Conservation (phyloP, 345 rosid species). For the Euphorbia peplus region DNA sequence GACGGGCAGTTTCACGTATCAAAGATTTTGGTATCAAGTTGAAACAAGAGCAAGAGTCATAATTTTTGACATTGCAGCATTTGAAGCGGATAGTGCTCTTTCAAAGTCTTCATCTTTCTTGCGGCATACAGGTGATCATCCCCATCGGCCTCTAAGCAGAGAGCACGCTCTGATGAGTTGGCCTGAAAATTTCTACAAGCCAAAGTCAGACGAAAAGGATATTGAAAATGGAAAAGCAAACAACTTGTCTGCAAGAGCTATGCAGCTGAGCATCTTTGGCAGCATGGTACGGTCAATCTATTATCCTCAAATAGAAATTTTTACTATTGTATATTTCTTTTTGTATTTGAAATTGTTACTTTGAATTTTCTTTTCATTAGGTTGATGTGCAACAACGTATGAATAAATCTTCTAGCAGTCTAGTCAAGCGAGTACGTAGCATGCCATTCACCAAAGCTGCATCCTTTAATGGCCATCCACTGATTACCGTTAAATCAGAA, state of each 20-base stretch:
- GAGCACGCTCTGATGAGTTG: constrained; percentile 74
- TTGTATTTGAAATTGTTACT: neutral
- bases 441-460: constrained; percentile 36
- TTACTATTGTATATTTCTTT: neutral
- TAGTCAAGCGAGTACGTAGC: constrained; percentile 40
- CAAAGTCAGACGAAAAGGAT: constrained; percentile 27
- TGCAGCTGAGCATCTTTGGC: constrained; percentile 74
- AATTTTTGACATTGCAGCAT: constrained; percentile 51
- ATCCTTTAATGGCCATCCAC: constrained; percentile 22
- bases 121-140: constrained; percentile 41
- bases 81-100: constrained; percentile 44
- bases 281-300: constrained; percentile 54
- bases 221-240: constrained; percentile 24
- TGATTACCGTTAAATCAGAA: constrained; percentile 54
- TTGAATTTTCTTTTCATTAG: constrained; percentile 28
- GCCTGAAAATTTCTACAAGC: constrained; percentile 52
- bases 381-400: constrained; percentile 41
- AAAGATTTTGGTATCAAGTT: constrained; percentile 55
- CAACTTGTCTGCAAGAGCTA: constrained; percentile 73
- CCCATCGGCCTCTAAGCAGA: constrained; percentile 45
- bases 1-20: constrained; percentile 47
- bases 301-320: neutral
- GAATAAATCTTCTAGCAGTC: constrained; percentile 36
- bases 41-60: constrained; percentile 80
- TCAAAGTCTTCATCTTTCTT: constrained; percentile 44